A percentile compares a stretch with the other conserved stretches of the same genome.
Conservation (phyloP, 108 stramenopile species). For the Cyclostephanos invisitatus region DNA sequence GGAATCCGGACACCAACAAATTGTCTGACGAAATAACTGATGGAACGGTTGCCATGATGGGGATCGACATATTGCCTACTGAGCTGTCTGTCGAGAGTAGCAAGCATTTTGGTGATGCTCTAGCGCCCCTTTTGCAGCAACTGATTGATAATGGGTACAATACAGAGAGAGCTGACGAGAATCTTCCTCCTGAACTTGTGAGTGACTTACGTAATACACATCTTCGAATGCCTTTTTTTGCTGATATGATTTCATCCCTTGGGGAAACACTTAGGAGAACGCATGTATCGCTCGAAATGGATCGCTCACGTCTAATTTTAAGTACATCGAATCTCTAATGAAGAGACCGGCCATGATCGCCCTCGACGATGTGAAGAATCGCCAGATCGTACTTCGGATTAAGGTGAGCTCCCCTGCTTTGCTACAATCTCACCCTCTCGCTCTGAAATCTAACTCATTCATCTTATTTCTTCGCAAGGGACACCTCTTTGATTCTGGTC, state of each 20-base stretch:
- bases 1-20: slow-evolving; percentile 59
- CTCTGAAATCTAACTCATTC: not conserved
- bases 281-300: slow-evolving; percentile 57
- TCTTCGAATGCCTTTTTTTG: not conserved
- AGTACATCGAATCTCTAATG: slow-evolving; percentile 60
- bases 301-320: slow-evolving; percentile 39
- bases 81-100: slow-evolving; percentile 82
- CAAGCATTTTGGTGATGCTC: slow-evolving; percentile 80
- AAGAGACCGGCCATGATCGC: slow-evolving; percentile 9
- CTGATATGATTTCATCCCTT: not conserved
- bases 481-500: slow-evolving; percentile 77
- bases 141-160: slow-evolving; percentile 30
- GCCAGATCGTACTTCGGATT: slow-evolving; percentile 40
- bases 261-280: slow-evolving; percentile 16
- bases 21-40: slow-evolving; percentile 45
- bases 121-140: slow-evolving; percentile 56
- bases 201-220: not conserved
- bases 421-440: not conserved
- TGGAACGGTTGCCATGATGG: slow-evolving; percentile 64
- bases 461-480: slow-evolving; percentile 17
- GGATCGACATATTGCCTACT: slow-evolving; percentile 84
- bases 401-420: slow-evolving; percentile 10
- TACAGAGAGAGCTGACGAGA: slow-evolving; percentile 9
- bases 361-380: slow-evolving; percentile 16
- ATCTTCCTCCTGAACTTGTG: slow-evolving; percentile 36